Evolutionary conservation across 2,329 filamentous ascomycete genomes (phyloP).

Genomic region (Claviceps spartinae): DNA sequence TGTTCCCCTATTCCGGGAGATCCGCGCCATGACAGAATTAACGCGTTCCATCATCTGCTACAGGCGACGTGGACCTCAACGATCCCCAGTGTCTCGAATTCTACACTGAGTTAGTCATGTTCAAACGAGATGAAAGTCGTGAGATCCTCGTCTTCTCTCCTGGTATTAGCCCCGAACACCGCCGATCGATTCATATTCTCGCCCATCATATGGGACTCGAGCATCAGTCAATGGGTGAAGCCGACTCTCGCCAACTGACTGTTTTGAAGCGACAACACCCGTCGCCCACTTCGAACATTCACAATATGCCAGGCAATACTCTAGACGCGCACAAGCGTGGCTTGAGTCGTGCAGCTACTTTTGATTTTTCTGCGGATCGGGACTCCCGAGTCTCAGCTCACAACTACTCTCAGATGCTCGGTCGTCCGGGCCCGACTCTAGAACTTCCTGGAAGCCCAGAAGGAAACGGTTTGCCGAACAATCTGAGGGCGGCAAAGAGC

Average conservation of each 20-base stretch:
- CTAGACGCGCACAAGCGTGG: conserved; percentile 69
- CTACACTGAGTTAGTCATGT: conserved; percentile 81
- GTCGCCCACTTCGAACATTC: conserved; percentile 39
- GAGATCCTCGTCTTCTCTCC: conserved; percentile 78
- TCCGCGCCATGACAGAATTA: not conserved
- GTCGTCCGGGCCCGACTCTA: conserved; percentile 72
- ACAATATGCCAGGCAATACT: conserved; percentile 47
- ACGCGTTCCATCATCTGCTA: not conserved
- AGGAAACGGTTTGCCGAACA: conserved; percentile 50
- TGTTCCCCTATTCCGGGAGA: not conserved
- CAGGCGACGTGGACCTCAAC: conserved; percentile 72
- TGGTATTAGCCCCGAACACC: conserved; percentile 67
- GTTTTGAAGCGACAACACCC: conserved; percentile 58
- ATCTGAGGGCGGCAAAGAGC: conserved; percentile 86
- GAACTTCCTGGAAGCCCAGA: conserved; percentile 74
- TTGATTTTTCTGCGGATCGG: conserved; percentile 79
- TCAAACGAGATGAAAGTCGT: conserved; percentile 65
- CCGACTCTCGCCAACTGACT: conserved; percentile 79
- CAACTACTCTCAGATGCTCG: conserved; percentile 58
- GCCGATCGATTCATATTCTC: conserved; percentile 82
- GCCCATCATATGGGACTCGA: conserved; percentile 90
- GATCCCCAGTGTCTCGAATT: conserved; percentile 76
- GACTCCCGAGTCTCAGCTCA: conserved; percentile 51
- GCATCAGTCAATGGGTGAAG: conserved; percentile 79
- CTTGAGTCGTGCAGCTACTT: conserved; percentile 88